A percentile compares a stretch with the other conserved stretches of the same genome.
These are phyloP conservation scores for Arabis alpina DNA, from an alignment of 345 rosid genomes.

Conservation along the genomic window DNA sequence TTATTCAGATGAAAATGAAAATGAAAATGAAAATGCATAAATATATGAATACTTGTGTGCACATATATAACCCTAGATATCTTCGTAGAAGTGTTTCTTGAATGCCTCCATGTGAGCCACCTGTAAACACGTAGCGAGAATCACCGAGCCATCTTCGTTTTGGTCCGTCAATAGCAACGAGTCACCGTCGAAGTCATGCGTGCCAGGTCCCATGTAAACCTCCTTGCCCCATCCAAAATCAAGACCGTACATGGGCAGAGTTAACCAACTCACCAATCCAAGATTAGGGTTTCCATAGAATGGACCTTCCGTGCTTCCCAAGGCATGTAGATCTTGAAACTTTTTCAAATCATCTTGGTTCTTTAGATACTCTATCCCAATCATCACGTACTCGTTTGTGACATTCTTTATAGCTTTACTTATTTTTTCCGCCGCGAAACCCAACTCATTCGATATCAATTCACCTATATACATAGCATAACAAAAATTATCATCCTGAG, in stretches of 20 bases:
- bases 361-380: constrained; percentile 51
- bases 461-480: constrained; percentile 38
- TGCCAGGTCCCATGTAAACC: constrained; percentile 57
- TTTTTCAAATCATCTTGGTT: constrained; percentile 47
- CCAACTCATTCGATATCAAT: constrained; percentile 49
- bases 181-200: constrained; percentile 57
- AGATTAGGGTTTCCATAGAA: constrained; percentile 71
- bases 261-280: constrained; percentile 65
- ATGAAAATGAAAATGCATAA: constrained; percentile 29
- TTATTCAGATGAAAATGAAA: constrained; percentile 22
- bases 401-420: constrained; percentile 51
- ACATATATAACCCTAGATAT: constrained; percentile 31
- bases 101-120: constrained; percentile 40
- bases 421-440: constrained; percentile 48
- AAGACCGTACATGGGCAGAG: constrained; percentile 55
- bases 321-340: constrained; percentile 60
- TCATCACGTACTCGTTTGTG: constrained; percentile 45
- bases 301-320: constrained; percentile 53
- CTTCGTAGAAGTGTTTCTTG: constrained; percentile 44
- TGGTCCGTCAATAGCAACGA: constrained; percentile 48
- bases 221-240: constrained; percentile 76
- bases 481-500: too few species aligned
- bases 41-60: background rate
- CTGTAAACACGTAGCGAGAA: constrained; percentile 40
- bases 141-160: constrained; percentile 36